These are phyloP conservation scores for Meripilus lineatus DNA, from an alignment of 1,284 basidiomycete species.

Conservation along the genomic window DNA sequence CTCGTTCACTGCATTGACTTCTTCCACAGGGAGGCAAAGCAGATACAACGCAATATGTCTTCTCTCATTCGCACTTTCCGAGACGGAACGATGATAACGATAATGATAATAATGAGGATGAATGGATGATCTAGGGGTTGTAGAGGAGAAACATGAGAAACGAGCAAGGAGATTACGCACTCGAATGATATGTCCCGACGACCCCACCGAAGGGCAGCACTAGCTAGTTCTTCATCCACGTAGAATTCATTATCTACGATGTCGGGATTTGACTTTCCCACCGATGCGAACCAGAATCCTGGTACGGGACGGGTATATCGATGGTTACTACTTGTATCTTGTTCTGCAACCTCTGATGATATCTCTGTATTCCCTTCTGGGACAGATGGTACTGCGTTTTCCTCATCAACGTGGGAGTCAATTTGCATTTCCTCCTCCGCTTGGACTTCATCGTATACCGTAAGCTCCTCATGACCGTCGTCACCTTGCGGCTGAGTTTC, in stretches of 20 bases:
- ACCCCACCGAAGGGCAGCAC: slow-evolving; percentile 21
- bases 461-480: no score
- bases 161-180: slow-evolving; percentile 17
- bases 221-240: slow-evolving; percentile 29
- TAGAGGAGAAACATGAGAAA: not conserved
- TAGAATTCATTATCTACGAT: slow-evolving; percentile 29
- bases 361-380: no score
- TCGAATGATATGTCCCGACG: slow-evolving; percentile 17
- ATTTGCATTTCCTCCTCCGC: no score
- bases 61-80: not conserved
- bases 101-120: slow-evolving; percentile 4
- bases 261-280: slow-evolving; percentile 24
- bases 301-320: no score
- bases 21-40: slow-evolving; percentile 33
- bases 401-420: no score
- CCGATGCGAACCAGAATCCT: slow-evolving; percentile 35
- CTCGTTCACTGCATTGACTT: slow-evolving; percentile 25
- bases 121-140: not conserved
- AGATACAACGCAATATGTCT: slow-evolving; percentile 32
- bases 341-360: no score
- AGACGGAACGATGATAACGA: no score
- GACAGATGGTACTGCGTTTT: no score
- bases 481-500: no score
- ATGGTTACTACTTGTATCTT: no score
- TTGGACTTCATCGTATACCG: no score